Conservation (phyloP, 2,329 filamentous ascomycete species). For the Pyrenochaeta sp. region DNA sequence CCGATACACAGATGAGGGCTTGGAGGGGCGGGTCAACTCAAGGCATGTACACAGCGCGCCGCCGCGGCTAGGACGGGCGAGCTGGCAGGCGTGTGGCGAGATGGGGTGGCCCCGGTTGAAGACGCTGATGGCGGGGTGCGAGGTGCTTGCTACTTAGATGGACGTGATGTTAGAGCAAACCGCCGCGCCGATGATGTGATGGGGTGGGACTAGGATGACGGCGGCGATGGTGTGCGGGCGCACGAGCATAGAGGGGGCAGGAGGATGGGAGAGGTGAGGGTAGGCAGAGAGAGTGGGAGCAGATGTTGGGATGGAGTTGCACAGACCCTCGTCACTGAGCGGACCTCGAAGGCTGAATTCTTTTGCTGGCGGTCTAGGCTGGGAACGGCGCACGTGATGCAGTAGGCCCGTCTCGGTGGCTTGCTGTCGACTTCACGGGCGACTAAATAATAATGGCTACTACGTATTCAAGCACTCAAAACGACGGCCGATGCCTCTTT, state of each 20-base stretch:
- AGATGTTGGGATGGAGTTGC: slow-evolving; percentile 21
- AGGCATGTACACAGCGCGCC: slow-evolving; percentile 26
- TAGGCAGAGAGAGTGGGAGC: slow-evolving; percentile 22
- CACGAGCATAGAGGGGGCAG: slow-evolving; percentile 22
- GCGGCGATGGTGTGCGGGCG: slow-evolving; percentile 13
- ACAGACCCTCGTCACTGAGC: slow-evolving; percentile 15
- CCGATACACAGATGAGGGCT: slow-evolving; percentile 15
- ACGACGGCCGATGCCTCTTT: too few species aligned
- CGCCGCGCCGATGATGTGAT: background rate
- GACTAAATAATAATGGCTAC: too few species aligned
- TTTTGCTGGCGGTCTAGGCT: slow-evolving; percentile 8
- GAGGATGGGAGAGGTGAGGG: slow-evolving; percentile 12
- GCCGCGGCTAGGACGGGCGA: slow-evolving; percentile 22
- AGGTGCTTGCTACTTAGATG: slow-evolving; percentile 17
- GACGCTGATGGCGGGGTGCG: slow-evolving; percentile 22
- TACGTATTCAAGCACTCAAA: too few species aligned
- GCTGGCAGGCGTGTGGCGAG: slow-evolving; percentile 3
- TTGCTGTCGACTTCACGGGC: too few species aligned
- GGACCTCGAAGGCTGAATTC: slow-evolving; percentile 14
- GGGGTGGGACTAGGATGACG: slow-evolving; percentile 9
- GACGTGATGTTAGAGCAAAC: slow-evolving; percentile 4
- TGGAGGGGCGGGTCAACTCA: slow-evolving; percentile 20
- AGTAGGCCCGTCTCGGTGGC: slow-evolving; percentile 9
- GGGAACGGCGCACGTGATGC: slow-evolving; percentile 6
- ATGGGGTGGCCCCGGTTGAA: slow-evolving; percentile 10